Base-by-base conservation (phyloP, 331 rosid genomes). In the Acacia concinna region DNA sequence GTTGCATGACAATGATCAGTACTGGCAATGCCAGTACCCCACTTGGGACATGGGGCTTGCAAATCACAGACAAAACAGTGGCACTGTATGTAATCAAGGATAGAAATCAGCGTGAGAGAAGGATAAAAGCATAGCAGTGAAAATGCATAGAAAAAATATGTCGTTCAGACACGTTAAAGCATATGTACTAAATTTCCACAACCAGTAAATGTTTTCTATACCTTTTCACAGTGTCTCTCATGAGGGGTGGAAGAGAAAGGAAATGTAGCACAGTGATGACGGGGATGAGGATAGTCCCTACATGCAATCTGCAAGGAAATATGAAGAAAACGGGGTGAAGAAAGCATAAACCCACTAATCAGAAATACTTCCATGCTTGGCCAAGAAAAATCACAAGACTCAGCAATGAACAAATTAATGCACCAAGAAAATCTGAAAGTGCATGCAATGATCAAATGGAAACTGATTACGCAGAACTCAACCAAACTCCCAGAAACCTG, bases 261-360 rank as follows among this genome's bases (percentile, higher is more conserved):
- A 77, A 91, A 90, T 14, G 68, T 87, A 27, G 73, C 91, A 81
- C 98, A 93, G 72, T 81, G 92, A 90, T 93, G 97, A 11, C 98
- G 89, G 12, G 98, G 68, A 87, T 93, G 98, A 84, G 98, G 94
- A 60, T 78, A 93, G 84, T 93, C 98, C 84, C 98, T 88, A 86
- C 98, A 93, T 4, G 98, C 97, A 85, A 91, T 68, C 98, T 93
- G 92, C 83, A 72, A 82, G 67, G 57, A 30, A 41, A 81, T n/a
- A 71, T 81, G 66, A 20, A 62, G 20, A 59, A 59, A 59, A 5
- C 2, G 14, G 31, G 63, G 15, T 21, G 28, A 27, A 59, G 25
- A 59, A 52, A 43, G 62, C 72, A 74, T 74, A 31, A 75, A 75
- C 76, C 40, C 3, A 20, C 34, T 40, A 65, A 75, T 79, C 40